Percentiles rank a stretch among this genome's conserved stretches.
These are phyloP conservation scores for Triticum turgidum DNA, from an alignment of 176 grass and related monocot species.

Conservation along the genomic window DNA sequence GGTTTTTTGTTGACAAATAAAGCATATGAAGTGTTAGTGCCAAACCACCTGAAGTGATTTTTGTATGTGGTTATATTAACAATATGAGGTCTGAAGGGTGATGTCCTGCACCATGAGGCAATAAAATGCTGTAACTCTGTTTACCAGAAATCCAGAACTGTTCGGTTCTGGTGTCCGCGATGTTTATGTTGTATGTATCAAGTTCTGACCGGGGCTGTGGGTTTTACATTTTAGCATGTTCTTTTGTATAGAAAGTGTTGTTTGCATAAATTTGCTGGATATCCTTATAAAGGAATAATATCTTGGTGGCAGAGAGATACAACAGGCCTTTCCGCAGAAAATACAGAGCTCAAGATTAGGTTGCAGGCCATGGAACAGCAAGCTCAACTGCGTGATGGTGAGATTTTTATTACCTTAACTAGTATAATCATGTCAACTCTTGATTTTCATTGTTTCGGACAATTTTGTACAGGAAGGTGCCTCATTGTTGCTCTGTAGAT, in stretches of 20 bases:
- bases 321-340: slow-evolving; percentile 66
- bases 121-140: neutral
- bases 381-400: slow-evolving; percentile 78
- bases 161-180: neutral
- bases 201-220: neutral
- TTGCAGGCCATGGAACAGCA: slow-evolving; percentile 93
- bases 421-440: neutral
- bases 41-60: neutral
- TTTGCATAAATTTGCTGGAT: slow-evolving; percentile 32
- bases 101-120: neutral
- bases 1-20: slow-evolving; percentile 5
- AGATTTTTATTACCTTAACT: slow-evolving; percentile 13
- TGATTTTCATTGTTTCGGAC: slow-evolving; percentile 5
- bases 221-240: neutral
- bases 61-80: slow-evolving; percentile 21
- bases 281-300: slow-evolving; percentile 27
- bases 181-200: slow-evolving; percentile 18
- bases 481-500: neutral
- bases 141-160: neutral
- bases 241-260: neutral
- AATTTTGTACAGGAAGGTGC: neutral
- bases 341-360: slow-evolving; percentile 80
- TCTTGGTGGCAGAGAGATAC: slow-evolving; percentile 72
- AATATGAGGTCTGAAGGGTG: slow-evolving; percentile 27
- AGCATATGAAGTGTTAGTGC: neutral